Base-by-base conservation (phyloP, 805 yeast genomes). In the Trichomonascus vanleenenianus region DNA sequence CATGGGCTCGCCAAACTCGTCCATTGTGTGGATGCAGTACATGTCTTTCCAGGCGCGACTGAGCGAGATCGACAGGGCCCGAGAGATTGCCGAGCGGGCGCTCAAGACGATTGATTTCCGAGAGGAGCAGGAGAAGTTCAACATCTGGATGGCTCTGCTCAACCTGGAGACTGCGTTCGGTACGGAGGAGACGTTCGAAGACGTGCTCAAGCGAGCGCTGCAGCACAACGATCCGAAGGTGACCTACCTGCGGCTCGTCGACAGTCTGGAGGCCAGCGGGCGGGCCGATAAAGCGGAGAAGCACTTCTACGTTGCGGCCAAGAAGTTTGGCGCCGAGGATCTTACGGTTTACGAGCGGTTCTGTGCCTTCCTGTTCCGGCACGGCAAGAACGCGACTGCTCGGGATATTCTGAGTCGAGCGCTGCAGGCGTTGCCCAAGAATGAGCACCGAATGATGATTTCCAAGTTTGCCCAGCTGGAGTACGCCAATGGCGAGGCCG, bases 31-130 rank as follows among this genome's bases (percentile, higher is more conserved):
- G 98, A 91, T 93, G 85, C 86, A 89, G 67, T 93, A 85, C 67
- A 93, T 93, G 96, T 89, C 97, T 3, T 93, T 91, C 83, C 96
- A 89, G 65, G 73, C 93, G 52, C 96, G 89, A 65, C 72, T 91
- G 51, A 85, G 96, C 70, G 98, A 93, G 65, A 71, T 88, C 48
- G 97, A 91, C 33, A 87, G 85, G 66, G 96, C 97, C 8, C 79
- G 98, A 56, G 95, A 86, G 62, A 79, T 93, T 56, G 97, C 86
- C 39, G 85, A 83, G 56, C 78, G 98, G 51, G 98, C 97, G 2
- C 74, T 93, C 60, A 85, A 85, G 68, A 82, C 93, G 4, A 94
- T 93, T 55, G 80, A 78, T 57, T 86, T 81, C 67, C 78, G 96
- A 58, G 96, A 89, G 58, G 97, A 93, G 64, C 82, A 79, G 56